Percentiles rank a stretch among this genome's conserved stretches.
phyloP scores from a whole-genome alignment of 2,329 filamentous ascomycete genomes.

The Mycosphaerella arachidis region DNA sequence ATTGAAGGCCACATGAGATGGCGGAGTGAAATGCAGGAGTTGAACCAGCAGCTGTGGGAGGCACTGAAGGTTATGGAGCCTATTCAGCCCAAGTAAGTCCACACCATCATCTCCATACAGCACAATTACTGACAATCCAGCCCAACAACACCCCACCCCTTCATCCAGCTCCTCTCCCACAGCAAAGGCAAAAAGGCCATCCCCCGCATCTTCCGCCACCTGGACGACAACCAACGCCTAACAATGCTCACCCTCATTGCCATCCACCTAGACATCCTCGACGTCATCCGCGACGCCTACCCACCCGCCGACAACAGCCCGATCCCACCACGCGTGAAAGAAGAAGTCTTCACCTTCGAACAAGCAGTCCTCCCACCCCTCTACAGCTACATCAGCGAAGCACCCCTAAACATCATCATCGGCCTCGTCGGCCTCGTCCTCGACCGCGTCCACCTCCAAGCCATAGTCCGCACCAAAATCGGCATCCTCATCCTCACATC shows the following conservation, averaged over 20 bases:
- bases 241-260: constrained; percentile 95
- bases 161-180: constrained; percentile 92
- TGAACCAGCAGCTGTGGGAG: constrained; percentile 78
- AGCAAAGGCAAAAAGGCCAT: constrained; percentile 96
- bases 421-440: constrained; percentile 83
- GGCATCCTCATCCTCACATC: constrained; percentile 88
- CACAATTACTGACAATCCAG: constrained; percentile 39
- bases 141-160: constrained; percentile 70
- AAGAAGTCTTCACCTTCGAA: constrained; percentile 89
- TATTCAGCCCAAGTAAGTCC: constrained; percentile 56
- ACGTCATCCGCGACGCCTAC: constrained; percentile 79
- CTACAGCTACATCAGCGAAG: constrained; percentile 85
- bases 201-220: constrained; percentile 88
- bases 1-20: constrained; percentile 75
- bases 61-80: constrained; percentile 90
- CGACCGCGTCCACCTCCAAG: constrained; percentile 72
- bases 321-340: constrained; percentile 71
- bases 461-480: constrained; percentile 81
- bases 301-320: constrained; percentile 65
- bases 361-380: constrained; percentile 84
- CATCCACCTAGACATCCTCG: constrained; percentile 84
- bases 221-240: constrained; percentile 85
- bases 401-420: constrained; percentile 83
- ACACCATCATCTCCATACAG: not conserved
- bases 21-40: constrained; percentile 63